Evolutionary conservation across 2,329 filamentous ascomycete genomes (phyloP).

Genomic region (Hypoxylon sp.): DNA sequence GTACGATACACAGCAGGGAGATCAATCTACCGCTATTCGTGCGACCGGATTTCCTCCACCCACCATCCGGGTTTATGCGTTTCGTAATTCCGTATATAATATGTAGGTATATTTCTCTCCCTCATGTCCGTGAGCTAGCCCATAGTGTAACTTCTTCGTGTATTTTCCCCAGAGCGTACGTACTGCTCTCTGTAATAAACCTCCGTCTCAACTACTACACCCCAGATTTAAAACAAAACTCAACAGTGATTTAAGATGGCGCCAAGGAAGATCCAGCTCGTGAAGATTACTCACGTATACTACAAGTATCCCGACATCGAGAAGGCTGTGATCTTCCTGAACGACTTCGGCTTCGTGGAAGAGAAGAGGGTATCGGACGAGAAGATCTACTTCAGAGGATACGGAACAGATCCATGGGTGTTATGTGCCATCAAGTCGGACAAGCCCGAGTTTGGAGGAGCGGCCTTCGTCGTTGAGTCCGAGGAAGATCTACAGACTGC

Average conservation of each 20-base stretch:
- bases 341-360: conserved; percentile 59
- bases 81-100: conserved; percentile 26
- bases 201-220: not conserved
- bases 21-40: conserved; percentile 32
- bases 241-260: conserved; percentile 36
- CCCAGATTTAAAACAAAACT: not conserved
- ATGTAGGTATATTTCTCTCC: not conserved
- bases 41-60: conserved; percentile 44
- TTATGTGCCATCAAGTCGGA: conserved; percentile 60
- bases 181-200: not conserved
- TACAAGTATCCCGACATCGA: conserved; percentile 58
- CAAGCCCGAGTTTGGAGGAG: conserved; percentile 63
- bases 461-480: conserved; percentile 65
- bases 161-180: not conserved
- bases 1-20: too few relatives aligned
- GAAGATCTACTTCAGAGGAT: conserved; percentile 67
- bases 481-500: conserved; percentile 63
- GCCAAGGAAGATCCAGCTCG: conserved; percentile 44
- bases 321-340: conserved; percentile 52
- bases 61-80: conserved; percentile 33
- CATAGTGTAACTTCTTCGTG: conserved; percentile 9
- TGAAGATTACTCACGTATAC: conserved; percentile 54
- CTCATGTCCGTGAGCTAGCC: too few relatives aligned
- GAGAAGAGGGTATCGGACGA: conserved; percentile 48
- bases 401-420: conserved; percentile 67